Percentiles rank a stretch among this genome's conserved stretches.
phyloP scores from a whole-genome alignment of 176 grass and related monocot species.

The Secale cereale region DNA sequence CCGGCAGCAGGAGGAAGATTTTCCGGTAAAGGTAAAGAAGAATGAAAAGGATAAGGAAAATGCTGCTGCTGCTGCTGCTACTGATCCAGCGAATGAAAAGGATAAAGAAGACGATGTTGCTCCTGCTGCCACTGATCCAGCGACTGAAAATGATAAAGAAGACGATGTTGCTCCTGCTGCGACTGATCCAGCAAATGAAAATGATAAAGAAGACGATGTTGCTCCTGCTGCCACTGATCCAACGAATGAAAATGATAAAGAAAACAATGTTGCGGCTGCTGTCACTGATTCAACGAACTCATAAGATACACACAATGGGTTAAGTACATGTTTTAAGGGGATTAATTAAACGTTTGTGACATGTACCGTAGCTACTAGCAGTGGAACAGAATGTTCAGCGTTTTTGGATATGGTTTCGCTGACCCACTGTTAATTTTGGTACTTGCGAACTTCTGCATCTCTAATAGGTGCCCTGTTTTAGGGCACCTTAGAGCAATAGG shows the following conservation, averaged over 20 bases:
- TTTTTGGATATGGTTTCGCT: neutral
- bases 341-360: neutral
- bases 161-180: neutral
- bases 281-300: neutral
- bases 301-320: neutral
- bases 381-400: neutral
- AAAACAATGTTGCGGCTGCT: neutral
- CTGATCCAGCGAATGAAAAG: neutral
- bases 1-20: constrained; percentile 57
- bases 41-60: constrained; percentile 10
- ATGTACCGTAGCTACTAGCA: neutral
- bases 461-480: too few species aligned
- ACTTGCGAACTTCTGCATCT: neutral
- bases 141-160: neutral
- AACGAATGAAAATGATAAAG: neutral
- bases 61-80: neutral
- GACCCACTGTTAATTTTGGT: neutral
- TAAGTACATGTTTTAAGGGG: neutral
- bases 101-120: neutral
- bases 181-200: neutral
- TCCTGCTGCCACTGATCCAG: neutral
- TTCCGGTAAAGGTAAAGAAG: constrained; percentile 37
- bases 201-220: neutral
- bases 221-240: neutral
- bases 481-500: too few species aligned